phyloP scores from a whole-genome alignment of 192 early-diverging fungal species.

The Umbelopsis vinacea region DNA sequence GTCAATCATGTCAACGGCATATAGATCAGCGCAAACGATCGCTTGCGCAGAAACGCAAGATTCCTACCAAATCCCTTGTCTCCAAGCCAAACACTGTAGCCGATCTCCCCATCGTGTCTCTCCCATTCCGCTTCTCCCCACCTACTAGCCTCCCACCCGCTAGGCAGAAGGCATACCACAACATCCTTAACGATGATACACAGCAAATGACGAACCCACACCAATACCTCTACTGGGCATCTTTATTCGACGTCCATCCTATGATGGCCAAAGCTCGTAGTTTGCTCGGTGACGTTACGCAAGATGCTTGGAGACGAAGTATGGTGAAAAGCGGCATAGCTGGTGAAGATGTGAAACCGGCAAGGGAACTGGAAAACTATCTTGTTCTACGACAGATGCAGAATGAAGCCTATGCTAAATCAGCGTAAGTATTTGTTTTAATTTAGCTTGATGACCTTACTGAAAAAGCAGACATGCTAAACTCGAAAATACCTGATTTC shows the following conservation, averaged over 20 bases:
- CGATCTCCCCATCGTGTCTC: background rate
- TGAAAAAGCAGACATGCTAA: too few species aligned
- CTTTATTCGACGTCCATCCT: conserved; percentile 36
- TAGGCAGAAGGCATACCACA: conserved; percentile 28
- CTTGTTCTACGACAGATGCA: conserved; percentile 36
- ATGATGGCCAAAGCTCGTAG: conserved; percentile 27
- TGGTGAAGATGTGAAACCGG: background rate
- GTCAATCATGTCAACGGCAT: conserved; percentile 6
- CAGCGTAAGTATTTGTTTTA: conserved; percentile 34
- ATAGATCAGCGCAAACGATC: conserved; percentile 5
- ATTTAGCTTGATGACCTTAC: background rate
- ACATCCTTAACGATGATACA: conserved; percentile 31
- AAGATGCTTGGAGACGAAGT: background rate
- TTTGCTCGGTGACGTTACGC: conserved; percentile 5
- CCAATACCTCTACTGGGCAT: conserved; percentile 37
- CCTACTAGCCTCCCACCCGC: background rate
- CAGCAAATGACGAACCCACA: conserved; percentile 36
- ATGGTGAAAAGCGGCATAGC: conserved; percentile 23
- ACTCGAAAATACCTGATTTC: too few species aligned
- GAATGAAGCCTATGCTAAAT: conserved; percentile 40
- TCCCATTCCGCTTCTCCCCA: conserved; percentile 5
- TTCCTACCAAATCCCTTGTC: background rate
- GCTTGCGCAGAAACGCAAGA: conserved; percentile 8
- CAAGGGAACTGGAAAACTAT: conserved; percentile 30
- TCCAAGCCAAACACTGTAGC: background rate